Evolutionary conservation across 179 eudicot genomes (phyloP), one percentile per base, ranked within the genome.

Genomic region (Corrigiola litoralis): DNA sequence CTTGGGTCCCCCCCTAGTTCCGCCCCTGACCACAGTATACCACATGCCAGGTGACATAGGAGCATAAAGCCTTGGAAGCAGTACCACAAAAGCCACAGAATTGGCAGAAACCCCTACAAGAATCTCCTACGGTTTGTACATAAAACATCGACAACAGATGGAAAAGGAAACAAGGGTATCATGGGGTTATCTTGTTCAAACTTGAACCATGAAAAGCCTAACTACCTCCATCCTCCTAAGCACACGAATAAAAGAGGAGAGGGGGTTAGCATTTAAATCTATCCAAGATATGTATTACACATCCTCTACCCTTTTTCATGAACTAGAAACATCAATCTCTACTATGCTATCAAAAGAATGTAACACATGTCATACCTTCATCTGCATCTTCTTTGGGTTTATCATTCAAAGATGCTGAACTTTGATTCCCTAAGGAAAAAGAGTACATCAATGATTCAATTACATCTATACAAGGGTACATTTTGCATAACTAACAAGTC

Each of bases 291-390:
- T 4, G 44, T 16, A 42, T 6, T 46, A 5, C 18, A n/a, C 12
- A 14, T 20, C 63, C 14, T 57, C 28, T 3, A 21, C 2, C 28
- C 5, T 45, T 62, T 38, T 24, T 2, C 40, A 50, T 25, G 55
- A 16, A 63, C 33, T 36, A 12, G 20, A 36, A 63, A 50, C 45
- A 63, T 9, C 29, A 41, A 10, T 24, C 28, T 37, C 28, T 37
- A n/a, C 17, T 51, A 21, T 21, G 34, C 36, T 60, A 46, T 24
- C 34, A 12, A 54, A 17, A 2, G 3, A 55, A 24, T 2, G 40
- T 25, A 52, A 74, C 16, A 40, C 9, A 9, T 70, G 57, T 68
- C 88, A 78, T 76, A 90, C 96, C 96, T 59, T 78, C 89, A 69
- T 84, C 86, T 23, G 55, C 87, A 65, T 79, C 82, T 67, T 75